phyloP scores from a whole-genome alignment of 1,284 basidiomycete species.

The Trichosporon sp. region DNA sequence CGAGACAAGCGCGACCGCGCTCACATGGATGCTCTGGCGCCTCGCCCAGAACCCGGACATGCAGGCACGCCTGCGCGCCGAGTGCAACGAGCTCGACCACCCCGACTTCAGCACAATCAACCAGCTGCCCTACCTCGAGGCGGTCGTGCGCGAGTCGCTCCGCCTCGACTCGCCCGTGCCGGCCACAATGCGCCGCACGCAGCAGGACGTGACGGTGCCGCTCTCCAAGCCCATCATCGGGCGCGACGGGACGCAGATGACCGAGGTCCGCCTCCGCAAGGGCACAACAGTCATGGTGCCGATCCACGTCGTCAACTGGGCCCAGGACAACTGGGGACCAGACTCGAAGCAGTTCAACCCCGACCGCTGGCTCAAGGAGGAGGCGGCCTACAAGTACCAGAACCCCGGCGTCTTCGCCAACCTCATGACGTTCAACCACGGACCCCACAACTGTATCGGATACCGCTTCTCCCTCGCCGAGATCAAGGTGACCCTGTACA shows the following conservation, averaged over 20 bases:
- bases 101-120: constrained; percentile 48
- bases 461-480: constrained; percentile 65
- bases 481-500: constrained; percentile 59
- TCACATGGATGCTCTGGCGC: constrained; percentile 68
- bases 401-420: constrained; percentile 62
- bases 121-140: constrained; percentile 56
- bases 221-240: constrained; percentile 49
- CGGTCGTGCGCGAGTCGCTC: constrained; percentile 63
- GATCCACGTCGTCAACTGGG: constrained; percentile 58
- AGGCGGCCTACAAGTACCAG: constrained; percentile 35
- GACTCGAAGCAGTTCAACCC: constrained; percentile 60
- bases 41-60: constrained; percentile 56
- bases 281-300: constrained; percentile 42
- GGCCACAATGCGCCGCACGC: constrained; percentile 58
- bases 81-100: constrained; percentile 44
- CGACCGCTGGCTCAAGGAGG: constrained; percentile 22
- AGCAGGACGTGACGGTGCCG: constrained; percentile 59
- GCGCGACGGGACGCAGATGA: constrained; percentile 45
- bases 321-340: constrained; percentile 59
- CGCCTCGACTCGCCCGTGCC: constrained; percentile 62
- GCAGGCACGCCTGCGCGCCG: constrained; percentile 58
- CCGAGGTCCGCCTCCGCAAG: constrained; percentile 32
- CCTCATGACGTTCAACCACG: constrained; percentile 63
- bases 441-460: constrained; percentile 64
- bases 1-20: constrained; percentile 67